Base-by-base conservation (phyloP, 345 rosid genomes). In the Citrus medica region DNA sequence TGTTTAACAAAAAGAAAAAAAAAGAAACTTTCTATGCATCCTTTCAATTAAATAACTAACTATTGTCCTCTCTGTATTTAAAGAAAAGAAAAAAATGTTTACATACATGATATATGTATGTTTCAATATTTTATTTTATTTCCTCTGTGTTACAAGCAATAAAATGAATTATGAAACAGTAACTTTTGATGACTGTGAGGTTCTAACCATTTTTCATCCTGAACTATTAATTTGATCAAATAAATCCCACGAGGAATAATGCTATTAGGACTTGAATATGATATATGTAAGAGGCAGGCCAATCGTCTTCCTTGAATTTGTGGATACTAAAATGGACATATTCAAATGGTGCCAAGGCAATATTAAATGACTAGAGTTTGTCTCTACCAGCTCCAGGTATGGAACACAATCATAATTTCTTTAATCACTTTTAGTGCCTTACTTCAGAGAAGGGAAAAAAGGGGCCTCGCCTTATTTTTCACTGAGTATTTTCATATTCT, bases 271-370 rank as follows among this genome's bases (percentile, higher is more conserved):
- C 48, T 72, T 14, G 67, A 55, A 42, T 78, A 35, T 51, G 48
- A 21, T 69, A 27, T 38, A 61, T 80, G 67, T 84, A 93, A 95
- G 89, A 82, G n/a, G 42, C 76, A 13, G 85, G 74, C 58, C 82
- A 82, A 71, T 78, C 81, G 46, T 83, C 97, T 33, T 86, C 95
- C 55, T 75, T 95, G 87, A 85, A 92, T 78, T 78, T 95, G 71
- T 86, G 97, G 21, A 81, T 93, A 77, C 98, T 97, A 9, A 65
- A 75, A 28, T 95, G 98, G 98, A 78, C 94, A 32, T 22, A 82
- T 68, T 85, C 84, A 25, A 67, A 79, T 74, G 90, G 86, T 79
- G 95, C 93, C 64, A 78, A 86, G 77, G 93, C 95, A 51, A 70
- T 76, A 48, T 64, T 91, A 83, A 95, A 95, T 82, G 82, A 81